Evolutionary conservation across 805 yeast genomes (phyloP), one percentile per base, ranked within the genome.

Genomic region (Ogataea paraovalis): DNA sequence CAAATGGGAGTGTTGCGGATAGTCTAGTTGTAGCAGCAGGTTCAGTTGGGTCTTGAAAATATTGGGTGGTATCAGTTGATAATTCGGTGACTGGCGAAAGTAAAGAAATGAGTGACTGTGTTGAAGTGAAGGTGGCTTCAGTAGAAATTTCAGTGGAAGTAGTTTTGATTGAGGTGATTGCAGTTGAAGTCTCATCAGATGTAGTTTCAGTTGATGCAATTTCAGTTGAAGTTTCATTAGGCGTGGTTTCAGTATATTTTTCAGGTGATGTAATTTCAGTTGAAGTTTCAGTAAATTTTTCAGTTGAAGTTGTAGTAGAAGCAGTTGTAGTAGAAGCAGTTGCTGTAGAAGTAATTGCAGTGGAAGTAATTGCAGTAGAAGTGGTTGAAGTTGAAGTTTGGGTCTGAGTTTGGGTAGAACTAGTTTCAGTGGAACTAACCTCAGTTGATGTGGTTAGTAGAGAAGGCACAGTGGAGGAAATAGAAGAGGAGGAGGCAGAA

Each of bases 101-200:
- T n/a, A 59, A 19, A 21, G 56, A 42, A 27, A 53, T 39, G 8
- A 57, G 32, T 8, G 53, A 19, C 25, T 52, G 41, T 16, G n/a
- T n/a, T n/a, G 54, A 38, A 23, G 49, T 19, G 4, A 46, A 22
- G 13, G 58, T 44, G 8, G 47, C 42, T 21, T 47, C 32, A 20
- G 50, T 22, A 23, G 60, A 38, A 12, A 57, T 22, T 5, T 53
- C 42, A 14, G 38, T 13, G n/a, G 39, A 44, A 36, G 32, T 13
- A 39, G 54, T 45, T 19, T 42, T 43, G 40, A 21, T n/a, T 8
- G 22, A 21, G 10, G 48, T 41, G 21, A 47, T 27, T 18, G 47
- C 38, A n/a, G 58, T 28, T 12, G 54, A 39, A 25, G 28, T 25
- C 28, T 25, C 10, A 7, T 19, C 3, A 4, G 39, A 27, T 16